phyloP scores from a whole-genome alignment of 108 stramenopile genomes.

The Skeletonema menzelii region DNA sequence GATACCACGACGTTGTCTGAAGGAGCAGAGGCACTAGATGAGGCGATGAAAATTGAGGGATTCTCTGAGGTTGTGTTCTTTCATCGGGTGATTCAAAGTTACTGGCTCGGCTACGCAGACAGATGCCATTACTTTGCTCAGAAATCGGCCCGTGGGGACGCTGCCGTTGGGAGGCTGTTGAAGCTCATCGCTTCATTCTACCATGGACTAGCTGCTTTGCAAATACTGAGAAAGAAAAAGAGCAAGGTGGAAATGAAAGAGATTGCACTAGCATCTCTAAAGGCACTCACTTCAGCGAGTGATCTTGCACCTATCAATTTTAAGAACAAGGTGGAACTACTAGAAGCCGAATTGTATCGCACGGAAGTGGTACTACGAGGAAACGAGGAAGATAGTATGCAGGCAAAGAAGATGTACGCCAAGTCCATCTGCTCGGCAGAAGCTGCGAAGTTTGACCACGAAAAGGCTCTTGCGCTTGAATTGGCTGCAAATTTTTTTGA shows the following conservation, averaged over 20 bases:
- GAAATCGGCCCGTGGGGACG: neutral
- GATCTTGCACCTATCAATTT: slow-evolving; percentile 5
- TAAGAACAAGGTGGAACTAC: slow-evolving; percentile 2
- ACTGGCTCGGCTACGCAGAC: neutral
- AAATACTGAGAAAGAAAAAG: slow-evolving; percentile 1
- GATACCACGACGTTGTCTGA: neutral
- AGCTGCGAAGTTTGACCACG: slow-evolving; percentile 3
- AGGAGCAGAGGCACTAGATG: neutral
- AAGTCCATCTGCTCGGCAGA: neutral
- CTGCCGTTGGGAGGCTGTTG: neutral
- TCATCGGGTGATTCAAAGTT: neutral
- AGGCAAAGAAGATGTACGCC: slow-evolving; percentile 9
- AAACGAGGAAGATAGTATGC: neutral
- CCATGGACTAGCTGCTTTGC: neutral
- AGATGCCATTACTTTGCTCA: neutral
- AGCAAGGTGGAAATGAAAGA: neutral
- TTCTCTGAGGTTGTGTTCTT: neutral
- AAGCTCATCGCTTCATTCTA: neutral
- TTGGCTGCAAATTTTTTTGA: neutral
- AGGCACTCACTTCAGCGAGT: neutral
- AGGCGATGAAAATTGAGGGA: neutral
- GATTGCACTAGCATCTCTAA: neutral
- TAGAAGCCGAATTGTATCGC: slow-evolving; percentile 6
- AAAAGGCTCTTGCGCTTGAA: slow-evolving; percentile 9
- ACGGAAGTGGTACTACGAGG: neutral